Evolutionary conservation across 768 basidiomycete genomes (phyloP).

Genomic region (Boletus coccyginus): DNA sequence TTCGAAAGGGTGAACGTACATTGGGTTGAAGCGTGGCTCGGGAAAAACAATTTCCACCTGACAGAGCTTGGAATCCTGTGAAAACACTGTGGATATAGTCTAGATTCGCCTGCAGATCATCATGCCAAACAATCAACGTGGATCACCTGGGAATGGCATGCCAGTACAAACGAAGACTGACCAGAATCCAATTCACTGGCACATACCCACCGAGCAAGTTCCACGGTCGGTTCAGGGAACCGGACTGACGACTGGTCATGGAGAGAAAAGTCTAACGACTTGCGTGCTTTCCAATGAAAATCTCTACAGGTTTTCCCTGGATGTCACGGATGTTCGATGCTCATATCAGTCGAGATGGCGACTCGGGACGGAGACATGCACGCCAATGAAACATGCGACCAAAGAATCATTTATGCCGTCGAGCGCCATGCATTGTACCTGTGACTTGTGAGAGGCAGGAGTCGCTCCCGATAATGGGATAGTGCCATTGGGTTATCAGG

Average conservation of each 20-base stretch:
- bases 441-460: background rate
- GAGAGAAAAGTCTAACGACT: background rate
- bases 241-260: background rate
- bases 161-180: too few species aligned
- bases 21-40: background rate
- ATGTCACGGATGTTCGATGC: too few species aligned
- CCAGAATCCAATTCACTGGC: too few species aligned
- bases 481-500: background rate
- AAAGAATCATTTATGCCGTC: background rate
- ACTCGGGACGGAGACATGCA: background rate
- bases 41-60: background rate
- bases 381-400: background rate
- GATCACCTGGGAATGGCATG: too few species aligned
- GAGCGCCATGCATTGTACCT: too few species aligned
- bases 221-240: background rate
- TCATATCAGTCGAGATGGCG: background rate
- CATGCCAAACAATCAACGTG: background rate
- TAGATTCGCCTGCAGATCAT: background rate
- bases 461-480: background rate
- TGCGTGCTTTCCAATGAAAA: too few species aligned
- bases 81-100: background rate
- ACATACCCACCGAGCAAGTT: background rate
- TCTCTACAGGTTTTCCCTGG: background rate
- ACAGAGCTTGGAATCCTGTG: background rate
- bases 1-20: background rate